Percentiles rank a stretch among this genome's conserved stretches.
phyloP scores from a whole-genome alignment of 2,329 filamentous ascomycete genomes.

The Dactylellina haptotyla region DNA sequence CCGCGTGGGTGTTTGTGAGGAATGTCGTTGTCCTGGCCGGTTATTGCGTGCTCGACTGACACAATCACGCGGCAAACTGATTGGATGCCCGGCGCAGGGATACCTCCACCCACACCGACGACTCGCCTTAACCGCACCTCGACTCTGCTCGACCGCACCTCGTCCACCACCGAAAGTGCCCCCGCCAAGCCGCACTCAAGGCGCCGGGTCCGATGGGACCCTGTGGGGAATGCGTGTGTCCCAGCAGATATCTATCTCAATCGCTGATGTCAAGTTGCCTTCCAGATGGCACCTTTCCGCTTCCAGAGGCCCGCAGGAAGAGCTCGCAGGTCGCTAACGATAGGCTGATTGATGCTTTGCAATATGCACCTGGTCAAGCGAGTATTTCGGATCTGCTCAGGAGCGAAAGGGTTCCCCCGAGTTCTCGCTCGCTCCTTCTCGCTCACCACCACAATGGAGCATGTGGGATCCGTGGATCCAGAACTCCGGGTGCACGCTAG shows the following conservation, averaged over 20 bases:
- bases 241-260: background rate
- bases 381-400: slow-evolving; percentile 16
- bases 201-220: slow-evolving; percentile 6
- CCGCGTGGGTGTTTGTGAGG: background rate
- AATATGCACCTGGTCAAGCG: slow-evolving; percentile 11
- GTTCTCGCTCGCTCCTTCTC: too few relatives aligned
- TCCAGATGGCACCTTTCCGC: background rate
- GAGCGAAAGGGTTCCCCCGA: too few relatives aligned
- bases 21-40: slow-evolving; percentile 41
- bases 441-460: background rate
- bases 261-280: slow-evolving; percentile 12
- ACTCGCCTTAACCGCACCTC: background rate
- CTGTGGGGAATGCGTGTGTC: background rate
- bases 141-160: too few relatives aligned
- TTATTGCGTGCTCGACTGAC: slow-evolving; percentile 52
- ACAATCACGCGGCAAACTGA: slow-evolving; percentile 33
- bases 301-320: background rate
- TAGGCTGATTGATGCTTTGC: slow-evolving; percentile 4
- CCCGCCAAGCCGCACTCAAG: slow-evolving; percentile 3
- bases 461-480: slow-evolving; percentile 31
- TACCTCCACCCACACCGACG: background rate
- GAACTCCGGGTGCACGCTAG: slow-evolving; percentile 14
- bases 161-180: too few relatives aligned
- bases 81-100: slow-evolving; percentile 10
- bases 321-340: slow-evolving; percentile 10